Conservation (phyloP, 1,139 yeast species). For the Kodamaea suecica region DNA sequence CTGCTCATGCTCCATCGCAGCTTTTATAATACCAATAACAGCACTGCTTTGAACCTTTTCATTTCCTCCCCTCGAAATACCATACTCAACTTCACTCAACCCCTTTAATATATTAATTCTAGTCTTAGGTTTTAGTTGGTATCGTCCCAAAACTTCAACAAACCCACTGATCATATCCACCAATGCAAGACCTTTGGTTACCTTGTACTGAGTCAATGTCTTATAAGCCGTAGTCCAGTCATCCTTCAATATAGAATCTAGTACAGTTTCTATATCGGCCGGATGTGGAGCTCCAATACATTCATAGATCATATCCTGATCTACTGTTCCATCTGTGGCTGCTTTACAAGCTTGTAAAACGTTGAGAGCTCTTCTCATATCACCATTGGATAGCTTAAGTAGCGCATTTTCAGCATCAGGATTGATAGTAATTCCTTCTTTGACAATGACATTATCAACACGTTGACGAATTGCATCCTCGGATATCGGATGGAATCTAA, state of each 20-base stretch:
- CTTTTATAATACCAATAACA: conserved; percentile 80
- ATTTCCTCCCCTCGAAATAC: conserved; percentile 88
- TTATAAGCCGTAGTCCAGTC: conserved; percentile 81
- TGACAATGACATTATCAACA: conserved; percentile 61
- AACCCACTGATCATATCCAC: conserved; percentile 81
- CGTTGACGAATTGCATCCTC: conserved; percentile 65
- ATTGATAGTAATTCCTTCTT: conserved; percentile 59
- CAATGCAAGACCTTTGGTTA: conserved; percentile 79
- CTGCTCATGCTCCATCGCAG: conserved; percentile 41
- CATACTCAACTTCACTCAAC: conserved; percentile 83
- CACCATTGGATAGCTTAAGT: conserved; percentile 75
- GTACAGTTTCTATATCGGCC: conserved; percentile 67
- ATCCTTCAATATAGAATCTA: conserved; percentile 75
- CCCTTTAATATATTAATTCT: conserved; percentile 64
- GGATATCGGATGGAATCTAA: conserved; percentile 83
- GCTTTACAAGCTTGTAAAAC: conserved; percentile 94
- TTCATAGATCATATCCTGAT: conserved; percentile 73
- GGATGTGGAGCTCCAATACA: conserved; percentile 98
- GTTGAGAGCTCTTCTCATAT: conserved; percentile 93
- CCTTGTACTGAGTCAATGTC: conserved; percentile 62
- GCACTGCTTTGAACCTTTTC: conserved; percentile 91
- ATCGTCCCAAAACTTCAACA: conserved; percentile 61
- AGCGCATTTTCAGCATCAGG: conserved; percentile 65
- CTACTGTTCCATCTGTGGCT: conserved; percentile 48
- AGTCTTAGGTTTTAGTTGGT: conserved; percentile 61